phyloP scores from a whole-genome alignment of 495 filamentous ascomycete species.

The Penicillium salamii region DNA sequence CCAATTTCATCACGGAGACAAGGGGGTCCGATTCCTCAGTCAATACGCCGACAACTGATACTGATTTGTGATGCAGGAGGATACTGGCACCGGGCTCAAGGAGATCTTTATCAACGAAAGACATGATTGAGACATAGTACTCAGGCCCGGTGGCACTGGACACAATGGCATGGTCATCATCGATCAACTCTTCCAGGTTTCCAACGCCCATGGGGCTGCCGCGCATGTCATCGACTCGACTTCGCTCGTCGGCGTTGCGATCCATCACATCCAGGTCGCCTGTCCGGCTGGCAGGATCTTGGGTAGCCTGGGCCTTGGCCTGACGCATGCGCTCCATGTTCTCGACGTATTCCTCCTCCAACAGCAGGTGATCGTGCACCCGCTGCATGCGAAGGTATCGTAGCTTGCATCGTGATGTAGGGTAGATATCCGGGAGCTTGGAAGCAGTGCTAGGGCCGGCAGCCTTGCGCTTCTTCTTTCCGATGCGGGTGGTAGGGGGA shows the following conservation, averaged over 20 bases:
- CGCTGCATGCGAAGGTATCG: slow-evolving; percentile 96
- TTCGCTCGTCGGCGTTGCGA: slow-evolving; percentile 90
- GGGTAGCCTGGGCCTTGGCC: slow-evolving; percentile 76
- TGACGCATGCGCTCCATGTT: slow-evolving; percentile 95
- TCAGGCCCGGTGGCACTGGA: slow-evolving; percentile 96
- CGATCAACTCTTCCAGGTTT: slow-evolving; percentile 97
- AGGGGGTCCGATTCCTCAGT: slow-evolving; percentile 95
- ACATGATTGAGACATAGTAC: slow-evolving; percentile 99
- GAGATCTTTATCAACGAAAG: slow-evolving; percentile 98
- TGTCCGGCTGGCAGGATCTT: slow-evolving; percentile 47
- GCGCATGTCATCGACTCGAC: slow-evolving; percentile 97
- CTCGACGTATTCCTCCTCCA: slow-evolving; percentile 98
- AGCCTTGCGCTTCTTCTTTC: slow-evolving; percentile 94
- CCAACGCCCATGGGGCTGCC: slow-evolving; percentile 98
- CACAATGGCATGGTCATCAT: slow-evolving; percentile 99
- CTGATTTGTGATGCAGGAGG: slow-evolving; percentile 93
- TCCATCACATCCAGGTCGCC: slow-evolving; percentile 50
- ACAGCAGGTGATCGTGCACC: slow-evolving; percentile 92
- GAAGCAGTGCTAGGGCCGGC: slow-evolving; percentile 89
- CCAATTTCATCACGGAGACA: slow-evolving; percentile 98
- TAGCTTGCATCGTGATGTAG: slow-evolving; percentile 95
- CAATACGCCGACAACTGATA: slow-evolving; percentile 95
- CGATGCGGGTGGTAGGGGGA: slow-evolving; percentile 92
- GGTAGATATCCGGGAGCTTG: slow-evolving; percentile 90
- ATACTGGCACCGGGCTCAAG: slow-evolving; percentile 96